These are phyloP conservation scores for Ophiostoma australiae DNA, from an alignment of 2,329 filamentous ascomycete species.

Conservation along the genomic window DNA sequence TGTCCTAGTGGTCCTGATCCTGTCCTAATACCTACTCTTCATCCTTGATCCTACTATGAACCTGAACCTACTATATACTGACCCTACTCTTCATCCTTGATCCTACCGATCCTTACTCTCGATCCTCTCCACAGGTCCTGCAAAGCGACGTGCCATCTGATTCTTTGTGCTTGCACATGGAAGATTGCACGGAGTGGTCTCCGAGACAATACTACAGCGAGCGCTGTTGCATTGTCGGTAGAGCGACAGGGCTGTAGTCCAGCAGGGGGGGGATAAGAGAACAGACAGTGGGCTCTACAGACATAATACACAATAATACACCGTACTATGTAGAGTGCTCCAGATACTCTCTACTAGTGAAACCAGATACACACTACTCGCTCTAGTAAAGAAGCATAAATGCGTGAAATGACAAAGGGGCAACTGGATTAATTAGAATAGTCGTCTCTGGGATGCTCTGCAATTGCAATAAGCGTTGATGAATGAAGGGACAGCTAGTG, in stretches of 20 bases:
- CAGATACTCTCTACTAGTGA: neutral
- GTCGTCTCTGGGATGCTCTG: neutral
- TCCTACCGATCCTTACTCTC: no score
- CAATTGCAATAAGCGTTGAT: neutral
- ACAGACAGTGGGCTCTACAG: neutral
- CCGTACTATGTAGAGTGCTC: no score
- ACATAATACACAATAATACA: no score
- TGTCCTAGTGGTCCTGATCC: no score
- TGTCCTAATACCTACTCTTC: no score
- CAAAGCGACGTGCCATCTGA: neutral
- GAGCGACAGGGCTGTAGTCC: neutral
- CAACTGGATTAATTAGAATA: neutral
- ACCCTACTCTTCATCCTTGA: no score
- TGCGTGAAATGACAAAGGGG: constrained; percentile 8
- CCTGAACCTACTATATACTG: no score
- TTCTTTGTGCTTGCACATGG: neutral
- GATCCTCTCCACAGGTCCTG: neutral
- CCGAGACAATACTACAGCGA: constrained; percentile 1
- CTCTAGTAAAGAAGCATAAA: constrained; percentile 7
- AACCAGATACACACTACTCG: neutral
- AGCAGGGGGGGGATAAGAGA: neutral
- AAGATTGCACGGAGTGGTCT: constrained; percentile 1
- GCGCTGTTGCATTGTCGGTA: neutral
- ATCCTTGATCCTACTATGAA: no score
- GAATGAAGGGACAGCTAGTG: constrained; percentile 3